Evolutionary conservation across 345 rosid species (phyloP), one percentile per base, ranked within the genome.

Genomic region (Eucalyptus pauciflora): DNA sequence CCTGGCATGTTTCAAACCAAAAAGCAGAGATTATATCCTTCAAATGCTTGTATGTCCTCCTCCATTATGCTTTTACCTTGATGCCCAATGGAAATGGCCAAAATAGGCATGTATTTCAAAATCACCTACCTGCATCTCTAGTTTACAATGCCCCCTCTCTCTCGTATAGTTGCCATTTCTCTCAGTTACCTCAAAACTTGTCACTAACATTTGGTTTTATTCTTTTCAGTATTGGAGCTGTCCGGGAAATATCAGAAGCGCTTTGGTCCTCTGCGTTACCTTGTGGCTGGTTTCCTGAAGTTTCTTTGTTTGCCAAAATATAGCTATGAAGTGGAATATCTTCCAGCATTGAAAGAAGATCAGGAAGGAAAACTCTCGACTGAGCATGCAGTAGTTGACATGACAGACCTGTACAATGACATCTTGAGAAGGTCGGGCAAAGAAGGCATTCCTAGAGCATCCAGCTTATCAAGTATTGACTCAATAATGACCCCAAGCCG

Each of bases 291-390:
- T 76, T 95, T 98, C 91, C 95, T 97, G 89, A 98, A 97, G 93
- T 98, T 96, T 91, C 92, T 98, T 79, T 98, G 99, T 94, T 91
- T 98, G 93, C 99, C 99, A n/a, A 98, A 94, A 91, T 98, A 98
- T 93, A 96, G 88, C 94, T 97, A 91, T 81, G 99, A 98, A 92
- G 95, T 98, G 93, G 99, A 98, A 93, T 98, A 97, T 93, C 95
- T 98, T 89, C 98, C 97, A 33, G 99, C 95, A 88, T 89, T 90
- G 88, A 94, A 94, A 93, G 97, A 94, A 89, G 98, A 96, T 51
- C 91, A 52, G 76, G 98, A 96, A 89, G 95, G 94, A 50, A 94
- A 93, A 86, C 89, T 58, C 41, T 89, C 93, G 13, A 91, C 91
- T 85, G 97, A 94, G 45, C 71, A 85, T 48, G 97, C 95, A 90